phyloP scores from a whole-genome alignment of 1,139 yeast species.

The Magnusiomyces sp. region DNA sequence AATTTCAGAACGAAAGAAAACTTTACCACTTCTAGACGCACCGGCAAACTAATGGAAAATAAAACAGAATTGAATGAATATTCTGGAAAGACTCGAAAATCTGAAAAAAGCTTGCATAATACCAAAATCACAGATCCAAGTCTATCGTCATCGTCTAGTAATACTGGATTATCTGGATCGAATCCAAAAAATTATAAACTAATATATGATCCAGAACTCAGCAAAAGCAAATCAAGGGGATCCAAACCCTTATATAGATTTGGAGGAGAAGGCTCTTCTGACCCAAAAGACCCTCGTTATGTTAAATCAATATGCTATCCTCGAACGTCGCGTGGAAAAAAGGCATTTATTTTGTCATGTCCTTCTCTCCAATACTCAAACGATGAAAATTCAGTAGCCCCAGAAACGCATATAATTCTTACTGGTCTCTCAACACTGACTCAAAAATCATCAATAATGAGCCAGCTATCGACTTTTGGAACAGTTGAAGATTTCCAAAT shows the following conservation, averaged over 20 bases:
- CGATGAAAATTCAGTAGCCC: slow-evolving; percentile 69
- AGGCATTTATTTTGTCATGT: slow-evolving; percentile 32
- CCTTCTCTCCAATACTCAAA: slow-evolving; percentile 43
- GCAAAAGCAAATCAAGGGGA: slow-evolving; percentile 35
- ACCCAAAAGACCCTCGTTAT: slow-evolving; percentile 12
- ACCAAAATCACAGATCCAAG: slow-evolving; percentile 22
- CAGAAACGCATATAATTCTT: slow-evolving; percentile 56
- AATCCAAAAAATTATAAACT: slow-evolving; percentile 29
- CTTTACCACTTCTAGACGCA: too few relatives aligned
- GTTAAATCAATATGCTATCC: slow-evolving; percentile 8
- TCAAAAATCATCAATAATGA: slow-evolving; percentile 39
- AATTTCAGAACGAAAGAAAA: too few relatives aligned
- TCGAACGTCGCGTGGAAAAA: slow-evolving; percentile 29
- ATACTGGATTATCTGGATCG: slow-evolving; percentile 10
- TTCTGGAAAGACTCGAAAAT: too few relatives aligned
- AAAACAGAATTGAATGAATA: too few relatives aligned
- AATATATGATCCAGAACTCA: slow-evolving; percentile 52
- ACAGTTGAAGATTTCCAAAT: slow-evolving; percentile 48
- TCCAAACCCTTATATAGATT: slow-evolving; percentile 32
- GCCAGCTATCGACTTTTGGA: slow-evolving; percentile 59
- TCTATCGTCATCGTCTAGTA: too few relatives aligned
- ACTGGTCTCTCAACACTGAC: slow-evolving; percentile 52
- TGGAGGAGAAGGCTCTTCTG: slow-evolving; percentile 7
- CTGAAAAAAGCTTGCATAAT: background rate
- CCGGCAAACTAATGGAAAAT: too few relatives aligned